Percentiles rank a stretch among this genome's conserved stretches.
Evolutionary conservation across 2,329 filamentous ascomycete genomes (phyloP).

Genomic region (Cylindrodendrum hubeiense): DNA sequence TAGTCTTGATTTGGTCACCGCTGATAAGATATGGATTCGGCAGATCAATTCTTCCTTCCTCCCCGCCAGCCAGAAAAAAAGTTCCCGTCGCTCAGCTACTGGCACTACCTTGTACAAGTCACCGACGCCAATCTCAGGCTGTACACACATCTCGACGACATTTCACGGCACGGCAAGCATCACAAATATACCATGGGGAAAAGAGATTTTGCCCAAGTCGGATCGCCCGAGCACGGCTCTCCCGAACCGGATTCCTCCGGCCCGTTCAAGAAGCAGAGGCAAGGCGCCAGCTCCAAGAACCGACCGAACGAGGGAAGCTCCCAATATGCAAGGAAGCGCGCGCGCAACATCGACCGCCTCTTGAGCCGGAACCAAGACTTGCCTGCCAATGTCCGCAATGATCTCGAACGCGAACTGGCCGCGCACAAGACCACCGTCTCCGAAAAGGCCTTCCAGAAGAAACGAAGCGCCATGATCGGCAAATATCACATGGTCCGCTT

Average conservation of each 20-base stretch:
- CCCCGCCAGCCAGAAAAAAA: slow-evolving; percentile 40
- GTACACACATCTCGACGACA: not conserved
- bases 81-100: slow-evolving; percentile 19
- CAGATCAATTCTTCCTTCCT: slow-evolving; percentile 23
- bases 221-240: slow-evolving; percentile 41
- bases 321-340: slow-evolving; percentile 77
- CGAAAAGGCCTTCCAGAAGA: slow-evolving; percentile 70
- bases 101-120: not conserved
- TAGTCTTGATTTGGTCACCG: slow-evolving; percentile 31
- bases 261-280: slow-evolving; percentile 51
- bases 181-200: slow-evolving; percentile 46
- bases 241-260: slow-evolving; percentile 32
- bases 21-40: slow-evolving; percentile 40
- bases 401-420: slow-evolving; percentile 79
- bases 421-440: slow-evolving; percentile 74
- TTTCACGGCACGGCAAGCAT: not conserved
- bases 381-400: slow-evolving; percentile 75
- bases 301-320: slow-evolving; percentile 61
- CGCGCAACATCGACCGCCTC: slow-evolving; percentile 76
- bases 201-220: slow-evolving; percentile 46
- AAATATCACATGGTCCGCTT: slow-evolving; percentile 89
- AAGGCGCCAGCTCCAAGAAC: slow-evolving; percentile 51
- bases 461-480: slow-evolving; percentile 76
- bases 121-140: not conserved
- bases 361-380: slow-evolving; percentile 72